Percentiles rank a stretch among this genome's conserved stretches.
Conservation (phyloP, 768 basidiomycete genomes). For the Lyophyllum atratum region DNA sequence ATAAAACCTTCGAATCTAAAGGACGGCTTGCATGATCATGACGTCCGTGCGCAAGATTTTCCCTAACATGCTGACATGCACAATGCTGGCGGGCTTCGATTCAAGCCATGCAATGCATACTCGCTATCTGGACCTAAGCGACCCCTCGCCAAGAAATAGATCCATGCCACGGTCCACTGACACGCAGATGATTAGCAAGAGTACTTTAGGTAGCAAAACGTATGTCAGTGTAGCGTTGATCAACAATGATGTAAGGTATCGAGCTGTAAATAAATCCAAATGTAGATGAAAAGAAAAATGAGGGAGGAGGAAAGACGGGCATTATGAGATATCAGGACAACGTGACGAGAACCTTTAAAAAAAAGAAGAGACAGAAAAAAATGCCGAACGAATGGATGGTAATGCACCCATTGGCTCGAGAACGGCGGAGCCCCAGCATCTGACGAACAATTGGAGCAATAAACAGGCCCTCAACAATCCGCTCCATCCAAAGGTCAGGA, state of each 20-base stretch:
- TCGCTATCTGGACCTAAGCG: neutral
- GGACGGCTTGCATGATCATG: slow-evolving; percentile 1
- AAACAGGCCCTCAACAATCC: neutral
- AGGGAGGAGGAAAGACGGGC: neutral
- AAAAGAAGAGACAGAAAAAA: neutral
- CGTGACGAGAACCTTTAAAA: neutral
- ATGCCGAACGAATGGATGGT: too few relatives aligned
- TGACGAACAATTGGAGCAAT: too few relatives aligned
- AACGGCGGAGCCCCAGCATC: too few relatives aligned
- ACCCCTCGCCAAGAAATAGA: neutral
- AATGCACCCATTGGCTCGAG: too few relatives aligned
- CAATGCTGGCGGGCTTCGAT: neutral
- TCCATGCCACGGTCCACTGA: neutral
- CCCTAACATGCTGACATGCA: slow-evolving; percentile 4
- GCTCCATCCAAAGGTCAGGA: neutral
- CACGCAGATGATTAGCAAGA: neutral
- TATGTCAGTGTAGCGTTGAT: neutral
- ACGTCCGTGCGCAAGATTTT: neutral
- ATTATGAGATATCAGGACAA: neutral
- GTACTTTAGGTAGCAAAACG: neutral
- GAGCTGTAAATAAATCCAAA: slow-evolving; percentile 12
- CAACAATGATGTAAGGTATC: slow-evolving; percentile 9
- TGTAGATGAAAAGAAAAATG: slow-evolving; percentile 7
- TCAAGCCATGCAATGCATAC: neutral
- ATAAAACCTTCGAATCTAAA: neutral